Evolutionary conservation across 345 rosid species (phyloP).

Genomic region (Acer negundo): DNA sequence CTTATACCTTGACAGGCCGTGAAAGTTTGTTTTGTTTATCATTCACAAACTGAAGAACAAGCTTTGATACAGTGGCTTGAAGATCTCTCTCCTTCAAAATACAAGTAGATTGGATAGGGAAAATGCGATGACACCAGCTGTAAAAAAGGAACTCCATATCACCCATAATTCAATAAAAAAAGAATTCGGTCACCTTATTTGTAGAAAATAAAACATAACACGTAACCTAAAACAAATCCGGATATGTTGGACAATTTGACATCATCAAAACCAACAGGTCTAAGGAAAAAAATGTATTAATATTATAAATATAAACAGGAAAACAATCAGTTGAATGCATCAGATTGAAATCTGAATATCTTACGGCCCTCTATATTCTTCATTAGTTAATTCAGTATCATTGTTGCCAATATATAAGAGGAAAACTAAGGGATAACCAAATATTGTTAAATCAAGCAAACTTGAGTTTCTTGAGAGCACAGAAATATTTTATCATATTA

Average conservation of each 20-base stretch:
- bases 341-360: slow-evolving; percentile 1
- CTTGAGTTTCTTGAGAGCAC: background rate
- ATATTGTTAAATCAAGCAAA: background rate
- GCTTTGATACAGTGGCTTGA: slow-evolving; percentile 64
- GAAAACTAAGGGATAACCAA: background rate
- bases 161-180: slow-evolving; percentile 1
- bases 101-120: slow-evolving; percentile 93
- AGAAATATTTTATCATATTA: too few relatives aligned
- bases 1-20: slow-evolving; percentile 64
- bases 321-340: background rate
- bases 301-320: background rate
- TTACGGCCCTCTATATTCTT: background rate
- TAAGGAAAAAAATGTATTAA: background rate
- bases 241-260: background rate
- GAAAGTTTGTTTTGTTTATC: slow-evolving; percentile 47
- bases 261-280: background rate
- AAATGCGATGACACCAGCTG: slow-evolving; percentile 97
- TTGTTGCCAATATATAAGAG: background rate
- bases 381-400: background rate
- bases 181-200: slow-evolving; percentile 11
- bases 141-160: slow-evolving; percentile 30
- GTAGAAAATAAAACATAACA: background rate
- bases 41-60: slow-evolving; percentile 60
- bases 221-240: background rate
- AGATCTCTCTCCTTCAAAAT: slow-evolving; percentile 72